A percentile compares a stretch with the other conserved stretches of the same genome.
phyloP scores from a whole-genome alignment of 257 asterid genomes.

The Forsythia viridissima region DNA sequence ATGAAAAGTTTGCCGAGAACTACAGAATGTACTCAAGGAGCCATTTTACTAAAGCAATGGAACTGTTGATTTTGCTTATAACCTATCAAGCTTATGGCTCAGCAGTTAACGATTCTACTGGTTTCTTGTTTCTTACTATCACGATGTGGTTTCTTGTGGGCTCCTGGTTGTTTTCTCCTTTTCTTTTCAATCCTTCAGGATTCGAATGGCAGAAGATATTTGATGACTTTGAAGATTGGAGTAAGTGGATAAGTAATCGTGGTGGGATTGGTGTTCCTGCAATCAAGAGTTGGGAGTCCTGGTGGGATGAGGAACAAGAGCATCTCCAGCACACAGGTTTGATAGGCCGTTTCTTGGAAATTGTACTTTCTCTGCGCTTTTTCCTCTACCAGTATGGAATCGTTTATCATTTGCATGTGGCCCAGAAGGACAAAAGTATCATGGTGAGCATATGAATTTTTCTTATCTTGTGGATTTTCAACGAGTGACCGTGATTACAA shows the following conservation, averaged over 20 bases:
- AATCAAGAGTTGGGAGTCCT: slow-evolving; percentile 94
- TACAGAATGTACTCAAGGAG: slow-evolving; percentile 96
- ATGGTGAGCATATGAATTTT: slow-evolving; percentile 45
- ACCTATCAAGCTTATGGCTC: slow-evolving; percentile 55
- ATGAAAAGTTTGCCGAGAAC: slow-evolving; percentile 87
- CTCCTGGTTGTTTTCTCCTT: slow-evolving; percentile 94
- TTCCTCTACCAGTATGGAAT: slow-evolving; percentile 84
- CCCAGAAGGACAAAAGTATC: slow-evolving; percentile 59
- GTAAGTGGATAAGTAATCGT: slow-evolving; percentile 71
- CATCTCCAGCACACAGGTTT: slow-evolving; percentile 76
- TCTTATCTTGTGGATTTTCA: not conserved
- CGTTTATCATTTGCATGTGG: slow-evolving; percentile 77
- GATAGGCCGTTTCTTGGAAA: slow-evolving; percentile 68
- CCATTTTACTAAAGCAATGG: slow-evolving; percentile 89
- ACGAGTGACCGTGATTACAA: not conserved
- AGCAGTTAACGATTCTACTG: slow-evolving; percentile 34
- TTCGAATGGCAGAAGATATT: slow-evolving; percentile 98
- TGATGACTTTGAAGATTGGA: slow-evolving; percentile 94
- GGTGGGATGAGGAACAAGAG: slow-evolving; percentile 98
- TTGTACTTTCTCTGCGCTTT: slow-evolving; percentile 75
- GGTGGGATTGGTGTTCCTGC: slow-evolving; percentile 96
- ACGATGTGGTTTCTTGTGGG: slow-evolving; percentile 89
- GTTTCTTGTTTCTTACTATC: slow-evolving; percentile 43
- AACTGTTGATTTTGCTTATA: slow-evolving; percentile 69
- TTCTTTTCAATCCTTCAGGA: slow-evolving; percentile 90